Evolutionary conservation across 306 rosid genomes (phyloP), one percentile per base, ranked within the genome.

Genomic region (Vigna angularis): DNA sequence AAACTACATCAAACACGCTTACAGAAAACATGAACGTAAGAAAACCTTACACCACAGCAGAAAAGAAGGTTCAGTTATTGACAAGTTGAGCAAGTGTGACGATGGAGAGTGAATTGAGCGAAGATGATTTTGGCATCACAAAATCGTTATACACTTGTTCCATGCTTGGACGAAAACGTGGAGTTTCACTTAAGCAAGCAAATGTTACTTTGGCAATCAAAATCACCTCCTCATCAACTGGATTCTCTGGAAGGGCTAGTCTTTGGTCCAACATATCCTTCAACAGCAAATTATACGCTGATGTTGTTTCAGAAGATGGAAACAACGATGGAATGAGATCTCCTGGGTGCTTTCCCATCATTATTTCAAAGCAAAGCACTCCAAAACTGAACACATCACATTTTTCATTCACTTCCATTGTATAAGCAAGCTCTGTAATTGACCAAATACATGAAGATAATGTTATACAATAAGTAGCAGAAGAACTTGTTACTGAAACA

Each of bases 331-430:
- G 42, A 4, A 47, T 30, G 32, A 45, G 14, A 59, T 61, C 59
- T n/a, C 79, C 59, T 1, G 58, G 79, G 61, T 74, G 79, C 3
- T 47, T 45, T 74, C 79, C 70, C 18, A 74, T 44, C 2, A 74
- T 10, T 47, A 61, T 59, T 61, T 74, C 79, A 47, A 61, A 45
- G 30, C 14, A n/a, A n/a, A 74, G 45, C 11, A 58, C 61, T 10
- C 59, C 79, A 45, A 44, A 74, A 30, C 79, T 74, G 20, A 44
- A 65, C 5, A 65, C 71, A 65, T 65, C 71, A 65, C 71, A 65
- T 18, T 65, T 65, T 50, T 65, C 71, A 40, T 65, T 65, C 51
- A 18, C 71, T 40, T 65, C 51, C 51, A 18, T 38, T 0, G 32
- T 65, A 17, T 73, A 57, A 38, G 77, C 77, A 56, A 73, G 68